Conservation (phyloP, 768 basidiomycete genomes). For the Termitomyces sp. region DNA sequence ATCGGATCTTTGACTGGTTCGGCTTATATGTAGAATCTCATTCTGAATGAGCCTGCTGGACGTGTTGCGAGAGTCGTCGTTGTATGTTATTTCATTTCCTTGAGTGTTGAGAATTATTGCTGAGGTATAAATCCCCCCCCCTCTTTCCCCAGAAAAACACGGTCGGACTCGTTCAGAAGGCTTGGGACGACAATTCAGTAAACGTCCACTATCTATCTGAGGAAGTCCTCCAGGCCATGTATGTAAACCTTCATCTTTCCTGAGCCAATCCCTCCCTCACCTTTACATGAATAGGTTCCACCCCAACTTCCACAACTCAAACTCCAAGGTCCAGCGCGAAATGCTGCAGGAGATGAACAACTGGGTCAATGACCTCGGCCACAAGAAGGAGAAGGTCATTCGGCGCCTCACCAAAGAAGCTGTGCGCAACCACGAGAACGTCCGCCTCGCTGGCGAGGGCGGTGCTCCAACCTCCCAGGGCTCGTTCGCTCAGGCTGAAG, state of each 20-base stretch:
- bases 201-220: constrained; percentile 57
- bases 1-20: background rate
- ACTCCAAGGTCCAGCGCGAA: constrained; percentile 65
- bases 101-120: background rate
- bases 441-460: constrained; percentile 53
- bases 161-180: constrained; percentile 66
- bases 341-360: constrained; percentile 67
- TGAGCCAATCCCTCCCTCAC: background rate
- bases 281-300: constrained; percentile 55
- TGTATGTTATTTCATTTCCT: constrained; percentile 30
- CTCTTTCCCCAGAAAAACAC: constrained; percentile 47
- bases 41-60: constrained; percentile 82
- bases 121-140: too few relatives aligned
- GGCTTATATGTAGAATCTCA: constrained; percentile 51
- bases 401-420: constrained; percentile 58
- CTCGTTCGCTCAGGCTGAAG: constrained; percentile 44
- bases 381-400: constrained; percentile 44
- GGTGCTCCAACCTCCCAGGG: constrained; percentile 43
- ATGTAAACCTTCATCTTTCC: constrained; percentile 21
- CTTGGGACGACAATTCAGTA: constrained; percentile 73
- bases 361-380: constrained; percentile 55
- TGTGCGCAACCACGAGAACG: constrained; percentile 71
- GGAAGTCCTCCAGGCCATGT: constrained; percentile 67
- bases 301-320: constrained; percentile 70
- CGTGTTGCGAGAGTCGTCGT: constrained; percentile 67